A percentile compares a stretch with the other conserved stretches of the same genome.
Conservation (phyloP, 164 flowering plant species). For the Annona cherimola region DNA sequence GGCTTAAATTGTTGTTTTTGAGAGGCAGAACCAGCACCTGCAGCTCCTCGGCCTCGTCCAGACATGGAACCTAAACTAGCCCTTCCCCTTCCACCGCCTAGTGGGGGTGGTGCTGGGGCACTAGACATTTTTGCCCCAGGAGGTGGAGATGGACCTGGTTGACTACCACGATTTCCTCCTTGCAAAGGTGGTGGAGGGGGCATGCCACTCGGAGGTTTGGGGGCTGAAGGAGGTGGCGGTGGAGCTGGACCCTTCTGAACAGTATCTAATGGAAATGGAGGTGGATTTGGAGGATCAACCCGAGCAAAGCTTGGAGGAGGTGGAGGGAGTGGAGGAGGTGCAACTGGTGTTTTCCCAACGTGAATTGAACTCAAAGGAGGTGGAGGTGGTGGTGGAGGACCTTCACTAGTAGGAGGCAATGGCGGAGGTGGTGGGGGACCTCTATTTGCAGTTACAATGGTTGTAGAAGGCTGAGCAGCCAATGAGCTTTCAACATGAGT, state of each 20-base stretch:
- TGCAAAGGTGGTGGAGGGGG: conserved; percentile 37
- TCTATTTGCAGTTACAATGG: conserved; percentile 6
- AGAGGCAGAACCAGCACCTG: conserved; percentile 31
- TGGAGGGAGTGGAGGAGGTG: conserved; percentile 32
- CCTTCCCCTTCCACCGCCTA: conserved; percentile 60
- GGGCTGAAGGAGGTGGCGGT: conserved; percentile 47
- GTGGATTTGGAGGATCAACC: conserved; percentile 22
- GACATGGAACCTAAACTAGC: conserved; percentile 30
- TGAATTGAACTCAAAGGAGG: conserved; percentile 15
- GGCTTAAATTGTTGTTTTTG: conserved; percentile 76
- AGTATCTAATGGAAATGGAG: conserved; percentile 33
- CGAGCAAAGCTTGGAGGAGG: conserved; percentile 20
- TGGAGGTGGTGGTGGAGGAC: conserved; percentile 26
- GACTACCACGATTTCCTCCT: conserved; percentile 21
- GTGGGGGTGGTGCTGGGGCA: conserved; percentile 67
- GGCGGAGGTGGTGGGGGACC: conserved; percentile 37
- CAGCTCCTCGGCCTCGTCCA: conserved; percentile 45
- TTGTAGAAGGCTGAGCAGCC: too few relatives aligned
- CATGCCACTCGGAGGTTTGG: conserved; percentile 36
- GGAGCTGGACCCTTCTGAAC: conserved; percentile 23
- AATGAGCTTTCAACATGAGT: too few relatives aligned
- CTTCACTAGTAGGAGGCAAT: conserved; percentile 13
- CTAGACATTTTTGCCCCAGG: conserved; percentile 36
- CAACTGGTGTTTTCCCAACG: conserved; percentile 12
- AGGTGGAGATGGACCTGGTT: conserved; percentile 51